Percentiles rank a stretch among this genome's conserved stretches.
These are phyloP conservation scores for Coccinonectria pachysandricola DNA, from an alignment of 2,329 filamentous ascomycete genomes.

Conservation along the genomic window DNA sequence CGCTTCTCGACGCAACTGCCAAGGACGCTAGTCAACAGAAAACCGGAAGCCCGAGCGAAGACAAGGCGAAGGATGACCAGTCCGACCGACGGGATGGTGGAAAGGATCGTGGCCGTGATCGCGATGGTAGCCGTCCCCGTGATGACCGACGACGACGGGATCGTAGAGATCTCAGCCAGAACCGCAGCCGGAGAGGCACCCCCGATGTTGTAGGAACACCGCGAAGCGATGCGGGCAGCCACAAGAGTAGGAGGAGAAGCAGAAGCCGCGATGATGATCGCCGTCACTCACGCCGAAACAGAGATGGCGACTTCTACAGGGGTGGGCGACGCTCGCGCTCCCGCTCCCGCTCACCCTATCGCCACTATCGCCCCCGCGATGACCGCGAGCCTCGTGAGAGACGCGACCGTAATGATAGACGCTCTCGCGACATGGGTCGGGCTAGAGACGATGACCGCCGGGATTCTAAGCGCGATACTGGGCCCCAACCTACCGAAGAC, in stretches of 20 bases:
- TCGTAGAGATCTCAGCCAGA: slow-evolving; percentile 46
- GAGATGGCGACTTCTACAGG: slow-evolving; percentile 63
- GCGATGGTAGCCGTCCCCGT: slow-evolving; percentile 43
- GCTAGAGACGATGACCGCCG: slow-evolving; percentile 39
- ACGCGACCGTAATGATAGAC: slow-evolving; percentile 46
- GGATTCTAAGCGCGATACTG: slow-evolving; percentile 37
- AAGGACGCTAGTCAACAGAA: slow-evolving; percentile 45
- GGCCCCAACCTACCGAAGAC: slow-evolving; percentile 78
- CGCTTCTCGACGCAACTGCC: slow-evolving; percentile 77
- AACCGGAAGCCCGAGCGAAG: slow-evolving; percentile 35
- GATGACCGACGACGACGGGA: slow-evolving; percentile 40
- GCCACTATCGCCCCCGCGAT: slow-evolving; percentile 46
- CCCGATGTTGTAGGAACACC: slow-evolving; percentile 55
- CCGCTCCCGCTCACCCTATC: slow-evolving; percentile 61
- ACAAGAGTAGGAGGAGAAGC: slow-evolving; percentile 73
- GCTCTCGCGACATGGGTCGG: slow-evolving; percentile 41
- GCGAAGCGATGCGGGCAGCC: slow-evolving; percentile 66
- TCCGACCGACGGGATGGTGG: slow-evolving; percentile 42
- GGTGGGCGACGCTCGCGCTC: slow-evolving; percentile 47
- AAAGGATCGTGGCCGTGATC: slow-evolving; percentile 46
- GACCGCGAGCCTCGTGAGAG: slow-evolving; percentile 41
- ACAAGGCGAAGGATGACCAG: slow-evolving; percentile 35
- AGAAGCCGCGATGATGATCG: slow-evolving; percentile 68
- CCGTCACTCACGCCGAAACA: slow-evolving; percentile 62
- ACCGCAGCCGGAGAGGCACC: slow-evolving; percentile 35